Evolutionary conservation across 2,329 filamentous ascomycete genomes (phyloP), one percentile per base, ranked within the genome.

Genomic region (Penicillium glabrum): DNA sequence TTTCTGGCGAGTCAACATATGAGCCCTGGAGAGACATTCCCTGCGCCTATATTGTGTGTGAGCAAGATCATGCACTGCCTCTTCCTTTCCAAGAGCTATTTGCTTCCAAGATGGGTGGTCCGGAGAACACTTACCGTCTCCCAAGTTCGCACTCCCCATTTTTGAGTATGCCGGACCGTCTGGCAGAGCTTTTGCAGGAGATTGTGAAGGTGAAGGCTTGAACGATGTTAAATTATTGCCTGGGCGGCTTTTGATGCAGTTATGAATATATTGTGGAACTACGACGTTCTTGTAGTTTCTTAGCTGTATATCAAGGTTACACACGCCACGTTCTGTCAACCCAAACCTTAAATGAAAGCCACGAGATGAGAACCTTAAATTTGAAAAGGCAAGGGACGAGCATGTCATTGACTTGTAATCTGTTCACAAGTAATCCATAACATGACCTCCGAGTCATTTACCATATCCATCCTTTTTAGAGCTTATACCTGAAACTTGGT

Each of bases 141-240:
- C 68, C 72, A 47, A 66, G 65, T 19, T 70, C 72, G 1, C 77
- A 80, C 61, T 76, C 72, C 60, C 77, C 76, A 19, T 80, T 78
- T 59, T 56, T 79, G 61, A 75, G 72, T 33, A 71, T 65, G 63
- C 71, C 74, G 0, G 69, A 68, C 46, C 68, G 68, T 47, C 63
- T 72, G 50, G 75, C 70, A 4, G 63, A 58, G 14, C 68, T 70
- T 56, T 63, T 78, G 46, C 54, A 61, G 55, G 58, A 61, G 16
- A 19, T 48, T 52, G 54, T 51, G 8, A 43, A 44, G 37, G 54
- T 49, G 2, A 43, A 44, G 37, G 24, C 10, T 21, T 44, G 19
- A 29, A 19, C 29, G 14, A 37, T 29, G 4, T 23, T 29, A 1
- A 39, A n/a, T n/a, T 16, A 13, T 23, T 11, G 6, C 10, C 5